Conservation (phyloP, 495 filamentous ascomycete genomes). For the Thermothielavioides terrestris region DNA sequence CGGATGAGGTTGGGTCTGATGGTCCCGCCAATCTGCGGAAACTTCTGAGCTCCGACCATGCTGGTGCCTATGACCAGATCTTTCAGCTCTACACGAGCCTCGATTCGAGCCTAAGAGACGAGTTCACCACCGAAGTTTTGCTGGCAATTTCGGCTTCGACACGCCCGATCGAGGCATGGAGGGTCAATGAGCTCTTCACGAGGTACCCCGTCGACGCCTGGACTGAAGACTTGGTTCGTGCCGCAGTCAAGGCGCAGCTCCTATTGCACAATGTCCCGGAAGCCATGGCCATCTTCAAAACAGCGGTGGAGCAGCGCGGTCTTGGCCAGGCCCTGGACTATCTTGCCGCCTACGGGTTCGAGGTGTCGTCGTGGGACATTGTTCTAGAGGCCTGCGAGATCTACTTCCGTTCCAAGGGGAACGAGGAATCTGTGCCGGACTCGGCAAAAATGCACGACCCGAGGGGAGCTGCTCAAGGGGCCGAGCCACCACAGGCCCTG, state of each 20-base stretch:
- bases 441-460: background rate
- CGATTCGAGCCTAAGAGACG: slow-evolving; percentile 2
- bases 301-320: slow-evolving; percentile 11
- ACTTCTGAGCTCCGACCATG: slow-evolving; percentile 1
- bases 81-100: slow-evolving; percentile 21
- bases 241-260: slow-evolving; percentile 21
- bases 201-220: slow-evolving; percentile 9
- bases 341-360: slow-evolving; percentile 19
- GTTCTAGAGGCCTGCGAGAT: slow-evolving; percentile 14
- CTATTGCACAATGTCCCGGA: slow-evolving; percentile 5
- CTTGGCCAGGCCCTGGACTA: slow-evolving; percentile 15
- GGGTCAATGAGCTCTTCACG: slow-evolving; percentile 19
- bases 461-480: background rate
- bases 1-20: background rate
- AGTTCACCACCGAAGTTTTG: slow-evolving; percentile 13
- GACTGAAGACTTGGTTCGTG: slow-evolving; percentile 18
- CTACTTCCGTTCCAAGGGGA: slow-evolving; percentile 4
- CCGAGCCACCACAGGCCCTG: background rate
- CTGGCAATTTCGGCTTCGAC: slow-evolving; percentile 18
- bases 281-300: slow-evolving; percentile 17
- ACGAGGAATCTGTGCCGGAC: background rate
- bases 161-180: slow-evolving; percentile 18
- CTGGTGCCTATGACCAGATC: slow-evolving; percentile 16
- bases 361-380: slow-evolving; percentile 16
- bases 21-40: background rate